Percentiles rank a stretch among this genome's conserved stretches.
phyloP scores from a whole-genome alignment of 345 rosid genomes.

The Abelmoschus esculentus region DNA sequence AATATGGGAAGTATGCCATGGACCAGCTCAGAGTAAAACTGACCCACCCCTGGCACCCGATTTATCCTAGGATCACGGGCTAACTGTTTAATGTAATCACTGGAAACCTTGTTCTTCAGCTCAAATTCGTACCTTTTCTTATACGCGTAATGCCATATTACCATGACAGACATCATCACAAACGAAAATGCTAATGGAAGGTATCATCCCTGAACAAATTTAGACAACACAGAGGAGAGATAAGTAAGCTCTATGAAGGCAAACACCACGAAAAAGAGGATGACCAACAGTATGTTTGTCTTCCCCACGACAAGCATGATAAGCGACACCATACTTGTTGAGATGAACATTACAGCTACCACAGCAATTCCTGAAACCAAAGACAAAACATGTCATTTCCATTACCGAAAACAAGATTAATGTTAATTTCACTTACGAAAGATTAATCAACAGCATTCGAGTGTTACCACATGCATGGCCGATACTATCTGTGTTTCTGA shows the following conservation, averaged over 20 bases:
- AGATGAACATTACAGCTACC: not conserved
- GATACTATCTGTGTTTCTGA: not conserved
- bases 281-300: not conserved
- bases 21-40: not conserved
- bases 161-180: not conserved
- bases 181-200: not conserved
- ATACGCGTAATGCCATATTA: not conserved
- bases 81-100: not conserved
- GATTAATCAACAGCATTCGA: too few relatives aligned
- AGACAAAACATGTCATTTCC: not conserved
- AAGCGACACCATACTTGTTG: not conserved
- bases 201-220: not conserved
- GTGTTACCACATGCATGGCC: not conserved
- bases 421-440: too few relatives aligned
- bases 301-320: not conserved
- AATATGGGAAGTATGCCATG: not conserved
- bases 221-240: not conserved
- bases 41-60: not conserved
- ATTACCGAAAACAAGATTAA: too few relatives aligned
- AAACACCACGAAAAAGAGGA: not conserved
- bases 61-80: not conserved
- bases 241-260: not conserved
- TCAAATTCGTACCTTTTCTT: not conserved
- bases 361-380: not conserved
- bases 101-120: not conserved